Evolutionary conservation across 2,329 filamentous ascomycete species (phyloP).

Genomic region (Cordyceps javanica): DNA sequence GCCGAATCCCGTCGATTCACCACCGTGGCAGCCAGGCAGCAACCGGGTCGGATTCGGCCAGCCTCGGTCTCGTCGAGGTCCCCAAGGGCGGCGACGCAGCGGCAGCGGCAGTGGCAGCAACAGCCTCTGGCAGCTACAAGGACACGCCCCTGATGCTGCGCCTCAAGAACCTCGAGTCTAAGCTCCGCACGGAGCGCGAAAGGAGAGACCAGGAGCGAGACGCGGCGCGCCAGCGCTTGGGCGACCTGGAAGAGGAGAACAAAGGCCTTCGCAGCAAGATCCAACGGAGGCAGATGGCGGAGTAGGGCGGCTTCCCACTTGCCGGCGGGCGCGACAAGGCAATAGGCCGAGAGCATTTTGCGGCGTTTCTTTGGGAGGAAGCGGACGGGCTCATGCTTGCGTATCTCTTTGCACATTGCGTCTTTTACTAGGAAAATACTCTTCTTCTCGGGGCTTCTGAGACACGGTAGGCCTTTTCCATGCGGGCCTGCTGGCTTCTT

Average conservation of each 20-base stretch:
- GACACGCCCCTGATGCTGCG: conserved; percentile 81
- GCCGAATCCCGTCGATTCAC: conserved; percentile 18
- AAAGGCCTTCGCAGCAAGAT: conserved; percentile 52
- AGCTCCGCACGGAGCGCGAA: conserved; percentile 86
- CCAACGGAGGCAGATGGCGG: conserved; percentile 11
- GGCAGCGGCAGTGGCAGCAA: conserved; percentile 14
- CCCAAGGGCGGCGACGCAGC: conserved; percentile 13
- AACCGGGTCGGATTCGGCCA: not conserved
- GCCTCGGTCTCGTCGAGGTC: conserved; percentile 15
- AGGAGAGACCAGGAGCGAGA: conserved; percentile 76
- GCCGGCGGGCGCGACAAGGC: not conserved
- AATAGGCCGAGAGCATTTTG: not conserved
- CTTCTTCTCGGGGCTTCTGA: not conserved
- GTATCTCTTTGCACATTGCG: not conserved
- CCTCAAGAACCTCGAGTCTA: conserved; percentile 78
- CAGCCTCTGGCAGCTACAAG: conserved; percentile 24
- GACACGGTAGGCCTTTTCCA: not conserved
- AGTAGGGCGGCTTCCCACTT: conserved; percentile 3
- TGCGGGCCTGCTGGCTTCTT: not conserved
- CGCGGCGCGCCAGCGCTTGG: conserved; percentile 72
- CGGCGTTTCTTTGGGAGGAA: not conserved
- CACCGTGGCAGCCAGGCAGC: conserved; percentile 20
- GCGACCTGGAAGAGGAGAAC: conserved; percentile 70
- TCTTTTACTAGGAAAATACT: not conserved
- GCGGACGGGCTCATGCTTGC: not conserved